Base-by-base conservation (phyloP, 1,284 basidiomycete genomes). In the Trametes polyzona region DNA sequence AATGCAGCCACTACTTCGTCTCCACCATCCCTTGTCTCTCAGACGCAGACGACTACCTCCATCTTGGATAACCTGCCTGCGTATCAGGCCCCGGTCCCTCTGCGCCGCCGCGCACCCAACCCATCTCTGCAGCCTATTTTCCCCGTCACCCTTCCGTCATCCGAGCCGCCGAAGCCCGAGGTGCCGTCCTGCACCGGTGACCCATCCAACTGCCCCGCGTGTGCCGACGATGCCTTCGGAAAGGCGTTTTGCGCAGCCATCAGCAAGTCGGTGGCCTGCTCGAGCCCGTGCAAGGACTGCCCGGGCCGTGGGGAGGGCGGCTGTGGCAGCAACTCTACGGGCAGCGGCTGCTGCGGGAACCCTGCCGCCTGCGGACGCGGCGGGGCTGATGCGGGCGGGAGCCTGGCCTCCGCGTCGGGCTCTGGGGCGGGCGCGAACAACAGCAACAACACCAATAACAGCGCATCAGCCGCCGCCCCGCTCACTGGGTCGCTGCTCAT, bases 181-280 rank as follows among this genome's bases (percentile, higher is more conserved):
- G 47, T 54, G 12, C 65, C 70, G 8, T 74, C 65, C 14, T 85
- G 83, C 67, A 81, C 83, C 14, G 83, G 83, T 10, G 83, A 85
- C 63, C 83, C 83, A 4, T 74, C 78, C 9, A 92, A 93, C 70
- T 93, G 91, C 69, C 69, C 81, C 57, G 92, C 90, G 10, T 93
- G 91, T 67, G 87, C 86, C 11, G 87, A 90, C 64, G 92, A 93
- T 70, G 79, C 80, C 21, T 93, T 93, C 62, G 93, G 93, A 21
- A 89, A 88, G 68, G 93, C 93, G 21, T 96, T 96, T 71, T 96
- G 93, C 69, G 80, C 81, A 39, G 90, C 90, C 29, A 82, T 93
- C 53, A 82, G 81, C 60, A 79, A 84, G 59, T 82, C 83, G n/a
- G 73, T 85, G 19, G 76, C 81, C 23, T 74, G 75, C 46, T 59